Conservation (phyloP, 257 asterid genomes). For the Paraleonurus japonicus region DNA sequence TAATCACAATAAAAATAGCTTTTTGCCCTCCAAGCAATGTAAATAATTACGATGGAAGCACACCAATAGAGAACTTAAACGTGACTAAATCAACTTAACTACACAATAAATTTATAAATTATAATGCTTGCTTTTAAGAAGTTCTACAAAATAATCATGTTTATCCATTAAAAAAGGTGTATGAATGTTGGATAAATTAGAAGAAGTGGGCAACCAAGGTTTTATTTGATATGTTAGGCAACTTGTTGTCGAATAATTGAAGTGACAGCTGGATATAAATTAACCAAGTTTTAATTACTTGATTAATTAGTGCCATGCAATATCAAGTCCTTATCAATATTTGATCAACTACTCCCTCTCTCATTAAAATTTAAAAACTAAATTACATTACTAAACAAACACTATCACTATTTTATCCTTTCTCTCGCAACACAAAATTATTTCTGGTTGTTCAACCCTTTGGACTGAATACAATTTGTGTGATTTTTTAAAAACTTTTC, state of each 20-base stretch:
- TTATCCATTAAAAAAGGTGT: not conserved
- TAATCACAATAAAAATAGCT: not conserved
- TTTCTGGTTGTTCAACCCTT: too few species aligned
- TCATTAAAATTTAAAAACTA: too few species aligned
- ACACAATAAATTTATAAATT: not conserved
- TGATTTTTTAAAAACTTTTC: too few species aligned
- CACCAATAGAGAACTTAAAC: not conserved
- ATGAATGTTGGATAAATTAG: not conserved
- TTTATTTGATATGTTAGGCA: not conserved
- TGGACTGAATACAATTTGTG: too few species aligned
- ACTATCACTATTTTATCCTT: too few species aligned
- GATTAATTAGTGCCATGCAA: not conserved
- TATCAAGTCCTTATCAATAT: not conserved
- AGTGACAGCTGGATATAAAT: slow-evolving; percentile 17
- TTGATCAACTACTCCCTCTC: not conserved
- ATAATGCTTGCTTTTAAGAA: not conserved
- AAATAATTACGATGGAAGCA: not conserved
- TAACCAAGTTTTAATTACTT: slow-evolving; percentile 12
- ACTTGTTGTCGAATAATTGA: not conserved
- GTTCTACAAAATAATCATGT: not conserved
- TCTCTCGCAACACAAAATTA: too few species aligned
- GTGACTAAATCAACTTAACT: not conserved
- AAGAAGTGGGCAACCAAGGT: not conserved
- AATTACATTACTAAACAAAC: too few species aligned
- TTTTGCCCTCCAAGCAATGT: not conserved